Conservation (phyloP, 208 protist genomes). For the Giardia duodenalis region DNA sequence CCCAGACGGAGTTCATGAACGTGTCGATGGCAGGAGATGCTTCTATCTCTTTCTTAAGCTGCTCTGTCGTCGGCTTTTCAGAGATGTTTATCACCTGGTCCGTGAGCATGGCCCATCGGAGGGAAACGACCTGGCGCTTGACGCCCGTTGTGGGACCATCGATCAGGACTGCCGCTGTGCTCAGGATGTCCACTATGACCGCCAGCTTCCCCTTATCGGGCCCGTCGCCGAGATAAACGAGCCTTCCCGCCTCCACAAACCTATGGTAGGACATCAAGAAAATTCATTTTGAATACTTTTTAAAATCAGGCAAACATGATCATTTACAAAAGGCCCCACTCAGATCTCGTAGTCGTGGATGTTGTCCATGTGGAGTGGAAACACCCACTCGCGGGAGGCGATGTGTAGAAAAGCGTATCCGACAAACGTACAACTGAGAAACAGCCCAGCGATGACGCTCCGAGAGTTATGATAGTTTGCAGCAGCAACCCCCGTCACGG, state of each 20-base stretch:
- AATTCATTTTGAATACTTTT: not conserved
- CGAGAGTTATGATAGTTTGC: no score
- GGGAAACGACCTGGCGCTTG: not conserved
- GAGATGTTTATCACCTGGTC: not conserved
- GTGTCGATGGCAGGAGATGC: not conserved
- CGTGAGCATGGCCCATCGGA: not conserved
- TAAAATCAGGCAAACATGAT: no score
- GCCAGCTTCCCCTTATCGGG: not conserved
- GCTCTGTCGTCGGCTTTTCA: not conserved
- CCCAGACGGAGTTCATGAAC: not conserved
- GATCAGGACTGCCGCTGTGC: not conserved
- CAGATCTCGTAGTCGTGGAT: not conserved
- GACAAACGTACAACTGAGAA: not conserved
- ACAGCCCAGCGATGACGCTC: not conserved
- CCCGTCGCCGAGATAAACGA: not conserved
- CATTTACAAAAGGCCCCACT: no score
- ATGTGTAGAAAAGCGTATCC: not conserved
- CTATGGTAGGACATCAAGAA: not conserved
- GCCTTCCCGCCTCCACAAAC: not conserved
- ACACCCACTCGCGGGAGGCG: not conserved
- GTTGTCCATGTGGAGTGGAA: not conserved
- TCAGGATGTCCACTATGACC: conserved; percentile 2
- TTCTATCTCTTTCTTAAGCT: not conserved
- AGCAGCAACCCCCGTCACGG: not conserved
- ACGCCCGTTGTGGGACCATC: not conserved